phyloP scores from a whole-genome alignment of 176 grass and related monocot species.

The Aegilops sharonensis region DNA sequence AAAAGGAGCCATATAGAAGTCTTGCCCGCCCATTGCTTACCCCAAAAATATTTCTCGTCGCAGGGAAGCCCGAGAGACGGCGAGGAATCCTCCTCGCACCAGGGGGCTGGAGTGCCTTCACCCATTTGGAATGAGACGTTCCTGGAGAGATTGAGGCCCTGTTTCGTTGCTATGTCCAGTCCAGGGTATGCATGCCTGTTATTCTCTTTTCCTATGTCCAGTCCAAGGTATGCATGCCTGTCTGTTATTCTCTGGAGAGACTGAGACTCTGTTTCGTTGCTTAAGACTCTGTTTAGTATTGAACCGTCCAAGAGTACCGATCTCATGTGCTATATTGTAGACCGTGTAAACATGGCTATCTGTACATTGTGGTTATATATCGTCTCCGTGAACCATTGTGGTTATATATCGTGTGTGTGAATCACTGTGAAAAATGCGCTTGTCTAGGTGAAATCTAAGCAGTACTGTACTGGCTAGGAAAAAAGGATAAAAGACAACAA shows the following conservation, averaged over 20 bases:
- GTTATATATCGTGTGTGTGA: not conserved
- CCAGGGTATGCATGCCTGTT: too few species aligned
- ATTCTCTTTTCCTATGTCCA: too few species aligned
- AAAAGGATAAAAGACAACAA: too few species aligned
- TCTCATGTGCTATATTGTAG: not conserved
- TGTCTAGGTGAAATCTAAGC: not conserved
- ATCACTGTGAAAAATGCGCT: not conserved
- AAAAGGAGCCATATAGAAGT: not conserved
- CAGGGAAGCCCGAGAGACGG: not conserved
- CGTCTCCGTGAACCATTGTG: not conserved
- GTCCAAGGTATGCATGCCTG: too few species aligned
- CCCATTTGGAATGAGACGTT: not conserved
- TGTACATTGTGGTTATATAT: not conserved
- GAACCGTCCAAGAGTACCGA: not conserved
- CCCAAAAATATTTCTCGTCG: not conserved
- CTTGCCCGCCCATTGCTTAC: not conserved
- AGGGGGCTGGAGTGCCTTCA: not conserved
- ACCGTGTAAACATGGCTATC: not conserved
- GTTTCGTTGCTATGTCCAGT: too few species aligned
- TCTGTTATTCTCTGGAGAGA: too few species aligned
- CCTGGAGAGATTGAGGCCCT: not conserved
- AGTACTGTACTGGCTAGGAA: not conserved
- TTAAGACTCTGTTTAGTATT: not conserved
- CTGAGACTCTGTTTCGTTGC: too few species aligned
- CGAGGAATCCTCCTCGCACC: not conserved